Evolutionary conservation across 1,284 basidiomycete species (phyloP).

Genomic region (Cryptococcus deneoformans): DNA sequence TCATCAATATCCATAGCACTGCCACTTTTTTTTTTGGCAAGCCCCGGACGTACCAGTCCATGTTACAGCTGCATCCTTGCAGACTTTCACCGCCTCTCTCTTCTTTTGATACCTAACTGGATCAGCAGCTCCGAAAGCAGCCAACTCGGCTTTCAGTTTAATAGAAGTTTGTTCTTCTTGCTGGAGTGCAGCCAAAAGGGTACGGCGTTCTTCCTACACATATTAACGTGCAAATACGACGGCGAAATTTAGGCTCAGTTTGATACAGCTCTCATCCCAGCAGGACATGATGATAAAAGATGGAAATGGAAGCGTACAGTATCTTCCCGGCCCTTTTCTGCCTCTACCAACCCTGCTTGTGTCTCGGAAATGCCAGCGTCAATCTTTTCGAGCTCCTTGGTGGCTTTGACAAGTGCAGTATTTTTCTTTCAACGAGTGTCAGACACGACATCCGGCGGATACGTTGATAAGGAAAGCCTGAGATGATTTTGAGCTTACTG

Average conservation of each 20-base stretch:
- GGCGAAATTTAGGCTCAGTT: background rate
- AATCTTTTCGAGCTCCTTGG: constrained; percentile 54
- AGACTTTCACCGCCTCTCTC: constrained; percentile 63
- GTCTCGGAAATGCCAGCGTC: constrained; percentile 42
- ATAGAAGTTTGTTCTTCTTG: background rate
- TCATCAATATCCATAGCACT: background rate
- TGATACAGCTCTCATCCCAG: background rate
- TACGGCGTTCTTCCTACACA: constrained; percentile 58
- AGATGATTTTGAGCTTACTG: constrained; percentile 53
- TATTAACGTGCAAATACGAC: background rate
- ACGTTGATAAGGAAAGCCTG: background rate
- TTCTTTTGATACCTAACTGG: constrained; percentile 73
- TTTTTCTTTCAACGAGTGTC: constrained; percentile 40
- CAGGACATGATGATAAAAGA: background rate
- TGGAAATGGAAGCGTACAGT: constrained; percentile 52
- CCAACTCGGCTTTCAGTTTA: constrained; percentile 57
- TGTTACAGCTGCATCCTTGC: constrained; percentile 71
- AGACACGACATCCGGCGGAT: background rate
- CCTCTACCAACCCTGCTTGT: constrained; percentile 54
- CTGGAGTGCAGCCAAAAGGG: constrained; percentile 50
- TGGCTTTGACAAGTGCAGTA: constrained; percentile 57
- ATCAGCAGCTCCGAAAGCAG: constrained; percentile 72
- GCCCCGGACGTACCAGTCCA: constrained; percentile 69
- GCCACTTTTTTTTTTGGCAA: background rate
- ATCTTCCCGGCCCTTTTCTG: constrained; percentile 60